phyloP scores from a whole-genome alignment of 495 filamentous ascomycete species.

The Platismatia glauca region DNA sequence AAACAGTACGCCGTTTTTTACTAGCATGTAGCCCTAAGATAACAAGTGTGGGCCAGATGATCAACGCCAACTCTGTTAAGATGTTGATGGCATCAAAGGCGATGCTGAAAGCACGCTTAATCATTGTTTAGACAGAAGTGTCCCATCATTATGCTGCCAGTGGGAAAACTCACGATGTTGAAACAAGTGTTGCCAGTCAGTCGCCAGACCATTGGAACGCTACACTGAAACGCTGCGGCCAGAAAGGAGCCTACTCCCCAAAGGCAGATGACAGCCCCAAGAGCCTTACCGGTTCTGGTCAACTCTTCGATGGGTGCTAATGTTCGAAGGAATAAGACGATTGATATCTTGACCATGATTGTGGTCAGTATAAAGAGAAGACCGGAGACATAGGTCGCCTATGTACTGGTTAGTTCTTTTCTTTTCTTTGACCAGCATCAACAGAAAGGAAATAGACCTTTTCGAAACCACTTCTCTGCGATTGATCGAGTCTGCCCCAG shows the following conservation, averaged over 20 bases:
- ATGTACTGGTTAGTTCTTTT: background rate
- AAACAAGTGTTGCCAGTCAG: background rate
- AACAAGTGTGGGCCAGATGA: background rate
- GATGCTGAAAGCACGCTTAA: background rate
- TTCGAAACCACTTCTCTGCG: too few relatives aligned
- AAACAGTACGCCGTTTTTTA: background rate
- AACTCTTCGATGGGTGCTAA: background rate
- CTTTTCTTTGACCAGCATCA: background rate
- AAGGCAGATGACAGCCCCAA: background rate
- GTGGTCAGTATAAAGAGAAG: background rate
- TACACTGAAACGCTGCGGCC: background rate
- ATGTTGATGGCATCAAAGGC: background rate
- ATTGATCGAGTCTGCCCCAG: background rate
- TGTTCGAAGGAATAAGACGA: background rate
- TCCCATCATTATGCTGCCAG: background rate
- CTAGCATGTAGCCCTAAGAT: background rate
- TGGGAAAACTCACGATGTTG: background rate
- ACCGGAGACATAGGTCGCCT: background rate
- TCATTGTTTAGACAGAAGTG: background rate
- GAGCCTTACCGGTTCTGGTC: background rate
- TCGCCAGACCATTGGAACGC: background rate
- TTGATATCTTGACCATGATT: background rate
- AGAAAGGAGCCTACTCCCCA: background rate
- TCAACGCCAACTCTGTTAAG: background rate
- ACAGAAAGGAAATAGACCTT: too few relatives aligned